phyloP scores from a whole-genome alignment of 2,329 filamentous ascomycete genomes.

The Alternaria gaisen region DNA sequence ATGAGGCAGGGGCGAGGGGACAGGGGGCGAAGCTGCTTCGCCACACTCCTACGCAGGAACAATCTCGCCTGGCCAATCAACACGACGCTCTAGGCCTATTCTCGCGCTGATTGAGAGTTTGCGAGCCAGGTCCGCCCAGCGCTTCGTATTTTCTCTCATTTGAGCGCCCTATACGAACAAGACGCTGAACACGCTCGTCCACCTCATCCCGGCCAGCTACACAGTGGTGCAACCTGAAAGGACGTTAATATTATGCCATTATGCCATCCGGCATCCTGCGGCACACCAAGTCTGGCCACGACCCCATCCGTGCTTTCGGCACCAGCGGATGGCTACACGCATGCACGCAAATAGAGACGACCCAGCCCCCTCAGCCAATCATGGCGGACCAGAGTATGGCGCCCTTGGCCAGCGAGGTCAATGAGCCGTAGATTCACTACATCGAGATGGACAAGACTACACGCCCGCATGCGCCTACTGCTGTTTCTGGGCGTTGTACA shows the following conservation, averaged over 20 bases:
- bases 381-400: neutral
- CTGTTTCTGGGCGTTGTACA: neutral
- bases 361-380: conserved; percentile 11
- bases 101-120: conserved; percentile 16
- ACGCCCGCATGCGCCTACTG: neutral
- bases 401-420: conserved; percentile 4
- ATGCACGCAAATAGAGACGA: conserved; percentile 10
- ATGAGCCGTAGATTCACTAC: conserved; percentile 10
- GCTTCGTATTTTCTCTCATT: conserved; percentile 10
- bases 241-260: neutral
- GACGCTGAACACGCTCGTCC: neutral
- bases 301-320: conserved; percentile 27
- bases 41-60: conserved; percentile 35
- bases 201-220: neutral
- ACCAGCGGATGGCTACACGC: conserved; percentile 13
- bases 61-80: conserved; percentile 26
- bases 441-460: conserved; percentile 1
- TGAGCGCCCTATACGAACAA: neutral
- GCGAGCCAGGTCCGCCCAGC: conserved; percentile 15
- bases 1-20: conserved; percentile 26
- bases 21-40: conserved; percentile 24
- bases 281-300: conserved; percentile 15
- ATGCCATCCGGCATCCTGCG: conserved; percentile 18
- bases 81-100: conserved; percentile 8
- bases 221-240: neutral